Conservation (phyloP, 192 early-diverging fungal genomes). For the Podila epicladia region DNA sequence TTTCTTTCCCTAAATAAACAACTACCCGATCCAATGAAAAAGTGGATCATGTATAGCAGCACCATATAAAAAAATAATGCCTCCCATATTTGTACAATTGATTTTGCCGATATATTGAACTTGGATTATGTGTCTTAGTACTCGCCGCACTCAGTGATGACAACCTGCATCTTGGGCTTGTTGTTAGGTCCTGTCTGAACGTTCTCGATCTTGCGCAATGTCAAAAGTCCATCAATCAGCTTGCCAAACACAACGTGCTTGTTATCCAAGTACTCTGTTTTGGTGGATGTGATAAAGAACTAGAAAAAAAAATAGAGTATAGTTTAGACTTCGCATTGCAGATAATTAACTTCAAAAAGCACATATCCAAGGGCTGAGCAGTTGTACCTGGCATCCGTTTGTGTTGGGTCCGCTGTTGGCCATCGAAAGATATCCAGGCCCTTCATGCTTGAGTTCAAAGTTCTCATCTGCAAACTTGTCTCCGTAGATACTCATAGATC, state of each 20-base stretch:
- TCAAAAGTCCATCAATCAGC: constrained; percentile 87
- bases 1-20: not conserved
- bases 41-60: not conserved
- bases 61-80: too few species aligned
- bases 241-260: constrained; percentile 93
- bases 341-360: too few species aligned
- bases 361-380: too few species aligned
- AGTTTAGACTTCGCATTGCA: too few species aligned
- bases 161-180: constrained; percentile 84
- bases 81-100: not conserved
- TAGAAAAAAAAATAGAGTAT: constrained; percentile 15
- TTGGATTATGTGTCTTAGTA: constrained; percentile 17
- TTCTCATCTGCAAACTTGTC: constrained; percentile 84
- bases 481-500: constrained; percentile 87
- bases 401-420: constrained; percentile 81
- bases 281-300: constrained; percentile 93
- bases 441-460: constrained; percentile 86
- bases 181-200: constrained; percentile 90
- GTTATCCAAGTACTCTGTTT: constrained; percentile 86
- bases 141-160: constrained; percentile 71
- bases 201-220: constrained; percentile 93
- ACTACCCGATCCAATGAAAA: not conserved
- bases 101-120: not conserved
- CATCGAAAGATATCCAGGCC: constrained; percentile 89
- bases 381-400: constrained; percentile 84